Percentiles rank a stretch among this genome's conserved stretches.
Evolutionary conservation across 805 yeast genomes (phyloP).

Genomic region (Starmerella ratchasimensis): DNA sequence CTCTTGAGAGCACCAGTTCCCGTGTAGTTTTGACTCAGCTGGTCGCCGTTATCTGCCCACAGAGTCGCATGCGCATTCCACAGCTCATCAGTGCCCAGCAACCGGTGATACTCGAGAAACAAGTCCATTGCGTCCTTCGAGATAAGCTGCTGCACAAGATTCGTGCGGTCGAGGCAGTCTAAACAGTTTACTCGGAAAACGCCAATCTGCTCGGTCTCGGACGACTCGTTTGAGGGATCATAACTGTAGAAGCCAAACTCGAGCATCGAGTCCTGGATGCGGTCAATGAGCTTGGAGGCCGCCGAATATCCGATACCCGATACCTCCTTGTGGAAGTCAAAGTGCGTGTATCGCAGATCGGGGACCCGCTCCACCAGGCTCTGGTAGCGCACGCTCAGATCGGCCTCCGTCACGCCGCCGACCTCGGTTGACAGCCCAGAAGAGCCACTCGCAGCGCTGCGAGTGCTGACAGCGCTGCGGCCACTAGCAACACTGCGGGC

Average conservation of each 20-base stretch:
- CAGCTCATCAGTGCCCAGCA: constrained; percentile 37
- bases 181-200: constrained; percentile 86
- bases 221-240: constrained; percentile 36
- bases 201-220: constrained; percentile 70
- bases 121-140: constrained; percentile 51
- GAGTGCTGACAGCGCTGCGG: constrained; percentile 3
- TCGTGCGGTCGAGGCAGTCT: constrained; percentile 90
- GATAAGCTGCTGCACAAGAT: constrained; percentile 63
- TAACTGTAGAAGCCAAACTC: constrained; percentile 73
- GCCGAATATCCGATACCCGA: constrained; percentile 69
- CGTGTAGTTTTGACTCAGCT: constrained; percentile 85
- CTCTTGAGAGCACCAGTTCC: constrained; percentile 96
- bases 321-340: constrained; percentile 90
- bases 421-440: too few species aligned
- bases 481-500: background rate
- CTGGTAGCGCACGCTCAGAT: constrained; percentile 17
- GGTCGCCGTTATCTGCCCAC: constrained; percentile 99
- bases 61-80: constrained; percentile 65
- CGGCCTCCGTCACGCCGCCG: constrained; percentile 16
- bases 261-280: constrained; percentile 50
- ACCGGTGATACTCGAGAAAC: constrained; percentile 34
- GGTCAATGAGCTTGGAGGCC: constrained; percentile 54
- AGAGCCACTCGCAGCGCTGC: background rate
- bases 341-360: constrained; percentile 51
- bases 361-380: constrained; percentile 12